Base-by-base conservation (phyloP, 805 yeast species). In the Lachancea meyersii region DNA sequence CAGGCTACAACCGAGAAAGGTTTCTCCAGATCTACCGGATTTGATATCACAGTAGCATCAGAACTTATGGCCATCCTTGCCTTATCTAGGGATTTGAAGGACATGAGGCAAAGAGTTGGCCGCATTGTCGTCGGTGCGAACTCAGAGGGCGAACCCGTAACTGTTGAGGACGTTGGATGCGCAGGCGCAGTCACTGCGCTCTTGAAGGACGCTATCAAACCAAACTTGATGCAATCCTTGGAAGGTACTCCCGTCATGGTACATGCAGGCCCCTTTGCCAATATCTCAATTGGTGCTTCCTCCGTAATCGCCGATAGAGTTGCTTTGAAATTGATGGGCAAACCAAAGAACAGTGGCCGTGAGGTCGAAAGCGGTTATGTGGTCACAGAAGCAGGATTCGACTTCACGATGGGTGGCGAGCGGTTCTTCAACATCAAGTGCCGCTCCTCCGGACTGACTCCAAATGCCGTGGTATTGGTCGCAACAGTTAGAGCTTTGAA, bases 371-470 rank as follows among this genome's bases (percentile, higher is more conserved):
- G 72, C 48, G 97, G 97, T 52, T 91, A 77, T 61, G 97, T 88
- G 43, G 86, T 91, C 48, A 91, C 98, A 39, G 98, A 91, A 67
- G 97, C 97, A 31, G 98, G 98, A 41, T 91, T 91, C 69, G 97
- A 91, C 67, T 91, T 93, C 73, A 91, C 97, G 38, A 91, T 91
- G 97, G 98, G 98, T 52, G 97, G 97, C 54, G 98, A 91, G 72
- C 77, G 97, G 58, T 91, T 91, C 70, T 77, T 91, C 68, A 87
- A 91, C 71, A 91, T 91, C 65, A 91, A 91, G 71, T 88, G 97
- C 66, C 81, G 97, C 63, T 75, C 95, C 16, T 83, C 94, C 31
- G 96, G 96, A 4, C 73, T 85, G 45, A 68, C 73, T 31, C 97
- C 97, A 30, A 94, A 89, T 62, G 84, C 84, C 31, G 91, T 91